Percentiles rank a stretch among this genome's conserved stretches.
Evolutionary conservation across 306 rosid genomes (phyloP).

Genomic region (Begonia peltatifolia): DNA sequence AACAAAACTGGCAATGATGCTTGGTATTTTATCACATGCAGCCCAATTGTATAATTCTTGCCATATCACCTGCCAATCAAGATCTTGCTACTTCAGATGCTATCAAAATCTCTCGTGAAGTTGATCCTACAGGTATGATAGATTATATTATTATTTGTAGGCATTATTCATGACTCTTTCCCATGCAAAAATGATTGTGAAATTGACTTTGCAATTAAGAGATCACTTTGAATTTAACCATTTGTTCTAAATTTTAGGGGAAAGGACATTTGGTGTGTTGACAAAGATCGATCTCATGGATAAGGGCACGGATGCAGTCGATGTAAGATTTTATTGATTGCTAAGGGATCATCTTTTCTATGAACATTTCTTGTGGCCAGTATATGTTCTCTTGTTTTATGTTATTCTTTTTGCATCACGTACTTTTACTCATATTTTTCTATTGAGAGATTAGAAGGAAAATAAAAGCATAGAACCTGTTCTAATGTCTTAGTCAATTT

Average conservation of each 20-base stretch:
- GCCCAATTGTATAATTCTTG: conserved; percentile 92
- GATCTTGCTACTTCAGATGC: conserved; percentile 99
- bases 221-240: background rate
- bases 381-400: background rate
- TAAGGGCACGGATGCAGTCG: conserved; percentile 97
- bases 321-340: conserved; percentile 32
- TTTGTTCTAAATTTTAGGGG: conserved; percentile 38
- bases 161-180: too few species aligned
- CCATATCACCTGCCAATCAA: conserved; percentile 97
- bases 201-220: too few species aligned
- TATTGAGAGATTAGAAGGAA: conserved; percentile 57
- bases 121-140: conserved; percentile 74
- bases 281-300: conserved; percentile 98
- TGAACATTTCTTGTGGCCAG: background rate
- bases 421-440: background rate
- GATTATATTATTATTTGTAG: too few species aligned
- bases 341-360: too few species aligned
- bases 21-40: conserved; percentile 15
- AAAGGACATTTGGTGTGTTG: conserved; percentile 87
- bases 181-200: too few species aligned
- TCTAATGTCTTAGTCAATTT: conserved; percentile 1
- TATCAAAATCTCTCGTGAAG: conserved; percentile 86
- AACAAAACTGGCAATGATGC: background rate
- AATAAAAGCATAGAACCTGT: background rate
- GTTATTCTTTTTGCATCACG: background rate